Base-by-base conservation (phyloP, 1,284 basidiomycete genomes). In the Megacollybia platyphylla region DNA sequence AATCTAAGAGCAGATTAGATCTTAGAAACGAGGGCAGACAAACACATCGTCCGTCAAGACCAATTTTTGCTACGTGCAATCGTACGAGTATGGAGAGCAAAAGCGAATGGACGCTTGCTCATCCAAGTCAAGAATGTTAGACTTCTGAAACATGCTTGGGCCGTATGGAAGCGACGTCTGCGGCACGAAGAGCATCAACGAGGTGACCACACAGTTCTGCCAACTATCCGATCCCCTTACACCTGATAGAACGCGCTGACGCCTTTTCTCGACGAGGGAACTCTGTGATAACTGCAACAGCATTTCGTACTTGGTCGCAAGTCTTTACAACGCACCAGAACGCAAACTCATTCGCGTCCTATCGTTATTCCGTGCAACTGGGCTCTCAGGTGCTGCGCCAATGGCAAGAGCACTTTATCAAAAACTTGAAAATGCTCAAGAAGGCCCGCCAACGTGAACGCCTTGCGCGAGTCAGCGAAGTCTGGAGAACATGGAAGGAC, bases 71-170 rank as follows among this genome's bases (percentile, higher is more conserved):
- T 84, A 29, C 70, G 73, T 36, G 84, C 79, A 15, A 63, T 84
- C 30, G 60, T 73, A 50, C 68, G 78, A 39, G 73, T 87, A 13
- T 86, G 86, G 84, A 77, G 74, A 51, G 79, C 81, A 24, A 75
- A 74, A 39, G 79, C 81, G 55, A 71, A 79, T 11, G 80, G 79
- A 13, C 63, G 62, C 41, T 65, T 79, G 17, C 64, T 87, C 7
- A 71, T 74, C 48, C 68, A 73, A 36, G 71, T 80, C 24, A 68
- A 65, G 46, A 58, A 62, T 4, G 49, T 63, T 9, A 67, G 73
- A 20, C 49, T 76, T 7, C 44, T 74, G 30, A 70, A 67, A 50
- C 57, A 60, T 38, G 61, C 64, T 1, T 78, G 72, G 67, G 51
- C 54, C 7, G 54, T 64, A 20, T 87, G 84, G 86, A 66, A 60